Base-by-base conservation (phyloP, 176 grass and related monocot genomes). In the Eleusine coracana region DNA sequence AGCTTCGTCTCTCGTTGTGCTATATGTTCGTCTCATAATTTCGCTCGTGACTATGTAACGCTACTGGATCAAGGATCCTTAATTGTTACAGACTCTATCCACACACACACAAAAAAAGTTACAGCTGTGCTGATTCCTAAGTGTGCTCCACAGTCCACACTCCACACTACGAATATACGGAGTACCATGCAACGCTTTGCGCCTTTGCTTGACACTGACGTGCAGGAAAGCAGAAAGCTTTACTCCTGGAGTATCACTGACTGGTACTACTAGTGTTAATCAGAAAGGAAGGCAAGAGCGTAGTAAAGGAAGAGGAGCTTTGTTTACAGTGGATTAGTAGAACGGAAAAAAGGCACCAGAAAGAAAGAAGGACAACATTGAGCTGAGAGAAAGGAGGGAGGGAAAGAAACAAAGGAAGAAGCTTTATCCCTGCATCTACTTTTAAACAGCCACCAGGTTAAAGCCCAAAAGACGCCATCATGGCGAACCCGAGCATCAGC, bases 381-480 rank as follows among this genome's bases (percentile, higher is more conserved):
- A 76, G 20, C 10, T 63, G 49, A 56, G 62, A 56, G 64, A 42
- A 71, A 44, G 8, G 55, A 46, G 64, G 17, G 63, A 67, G 11
- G 10, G 44, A 34, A 34, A 34, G 44, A 44, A 44, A 7, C 7
- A 44, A 11, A 73, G 45, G 48, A 37, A 29, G 7, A 12, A 72
- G 56, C 73, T 90, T 73, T 77, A 49, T 73, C 83, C 50, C 58
- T 60, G 23, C 55, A n/a, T 54, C 72, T 74, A 39, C 60, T 59
- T 37, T 49, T 40, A 55, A 70, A 28, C 50, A 63, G 25, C 12
- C 56, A 9, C 9, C 39, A 82, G 21, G 3, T 64, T 79, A 79
- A 90, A 79, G 69, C 84, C 75, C 74, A 62, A 90, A 86, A 75
- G 80, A 70, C 18, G 74, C 74, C 74, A 83, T 90, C 49, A 70